Evolutionary conservation across 768 basidiomycete genomes (phyloP).

Genomic region (Lactarius vividus): DNA sequence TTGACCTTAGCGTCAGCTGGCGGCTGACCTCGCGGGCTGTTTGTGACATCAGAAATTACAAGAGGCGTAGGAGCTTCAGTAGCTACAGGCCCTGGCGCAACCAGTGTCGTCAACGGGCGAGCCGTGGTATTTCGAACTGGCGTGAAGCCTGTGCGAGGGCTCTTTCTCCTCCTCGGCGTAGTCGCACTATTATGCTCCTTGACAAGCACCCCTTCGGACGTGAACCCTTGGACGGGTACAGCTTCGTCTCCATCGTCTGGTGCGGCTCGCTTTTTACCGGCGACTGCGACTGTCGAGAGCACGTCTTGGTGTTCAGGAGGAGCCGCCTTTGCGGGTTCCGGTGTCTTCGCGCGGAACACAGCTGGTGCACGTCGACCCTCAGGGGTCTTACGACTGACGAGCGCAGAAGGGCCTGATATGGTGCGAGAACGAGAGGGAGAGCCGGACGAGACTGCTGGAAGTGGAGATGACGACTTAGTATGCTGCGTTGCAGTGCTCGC

Average conservation of each 20-base stretch:
- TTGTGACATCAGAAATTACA: slow-evolving; percentile 59
- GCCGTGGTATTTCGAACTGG: slow-evolving; percentile 54
- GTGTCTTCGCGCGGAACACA: slow-evolving; percentile 32
- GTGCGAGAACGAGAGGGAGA: slow-evolving; percentile 28
- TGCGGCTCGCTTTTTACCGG: slow-evolving; percentile 67
- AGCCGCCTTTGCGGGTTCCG: slow-evolving; percentile 28
- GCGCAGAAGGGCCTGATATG: slow-evolving; percentile 45
- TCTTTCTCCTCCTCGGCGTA: slow-evolving; percentile 64
- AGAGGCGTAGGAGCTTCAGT: slow-evolving; percentile 40
- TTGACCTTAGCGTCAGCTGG: slow-evolving; percentile 19
- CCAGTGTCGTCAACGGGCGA: slow-evolving; percentile 39
- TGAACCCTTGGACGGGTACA: slow-evolving; percentile 65
- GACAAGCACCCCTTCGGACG: slow-evolving; percentile 44
- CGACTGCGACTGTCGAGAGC: slow-evolving; percentile 39
- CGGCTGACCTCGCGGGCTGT: slow-evolving; percentile 45
- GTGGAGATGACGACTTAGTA: slow-evolving; percentile 22
- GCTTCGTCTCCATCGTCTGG: slow-evolving; percentile 72
- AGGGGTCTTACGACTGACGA: slow-evolving; percentile 52
- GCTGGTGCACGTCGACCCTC: slow-evolving; percentile 37
- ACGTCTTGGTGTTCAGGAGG: slow-evolving; percentile 2
- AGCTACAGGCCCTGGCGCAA: slow-evolving; percentile 49
- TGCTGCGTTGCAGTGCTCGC: slow-evolving; percentile 18
- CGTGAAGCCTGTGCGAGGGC: slow-evolving; percentile 67
- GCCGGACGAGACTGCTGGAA: background rate
- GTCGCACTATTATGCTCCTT: slow-evolving; percentile 38